Percentiles rank a stretch among this genome's conserved stretches.
These are phyloP conservation scores for Stygiomarasmius scandens DNA, from an alignment of 1,284 basidiomycete species.

Conservation along the genomic window DNA sequence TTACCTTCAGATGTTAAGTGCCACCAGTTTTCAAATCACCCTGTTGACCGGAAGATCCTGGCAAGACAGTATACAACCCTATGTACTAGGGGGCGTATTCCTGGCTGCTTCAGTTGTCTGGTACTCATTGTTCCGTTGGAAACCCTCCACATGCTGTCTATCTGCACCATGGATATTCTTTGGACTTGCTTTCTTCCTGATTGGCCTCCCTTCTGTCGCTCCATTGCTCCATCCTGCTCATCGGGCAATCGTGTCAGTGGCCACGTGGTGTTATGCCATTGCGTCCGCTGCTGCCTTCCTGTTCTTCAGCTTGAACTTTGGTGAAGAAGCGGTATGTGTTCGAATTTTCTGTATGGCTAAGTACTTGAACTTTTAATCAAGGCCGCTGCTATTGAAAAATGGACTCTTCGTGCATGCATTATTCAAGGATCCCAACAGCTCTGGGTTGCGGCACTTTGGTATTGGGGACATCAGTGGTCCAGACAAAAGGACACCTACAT, in stretches of 20 bases:
- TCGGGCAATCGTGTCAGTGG: constrained; percentile 68
- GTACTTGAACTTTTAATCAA: constrained; percentile 27
- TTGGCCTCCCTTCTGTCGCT: constrained; percentile 81
- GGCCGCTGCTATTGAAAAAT: constrained; percentile 90
- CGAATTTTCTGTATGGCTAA: constrained; percentile 9
- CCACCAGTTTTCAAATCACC: constrained; percentile 94
- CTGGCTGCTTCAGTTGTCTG: constrained; percentile 82
- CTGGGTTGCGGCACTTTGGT: constrained; percentile 93
- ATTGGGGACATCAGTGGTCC: constrained; percentile 86
- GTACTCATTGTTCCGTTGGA: constrained; percentile 89
- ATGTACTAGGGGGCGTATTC: constrained; percentile 87
- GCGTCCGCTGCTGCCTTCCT: constrained; percentile 88
- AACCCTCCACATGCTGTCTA: constrained; percentile 85
- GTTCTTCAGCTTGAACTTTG: constrained; percentile 94
- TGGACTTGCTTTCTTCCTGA: constrained; percentile 85
- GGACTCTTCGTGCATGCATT: constrained; percentile 86
- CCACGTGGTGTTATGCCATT: constrained; percentile 88
- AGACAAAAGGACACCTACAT: constrained; percentile 47
- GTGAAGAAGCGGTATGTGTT: constrained; percentile 82
- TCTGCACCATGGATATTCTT: constrained; percentile 90
- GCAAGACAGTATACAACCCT: constrained; percentile 81
- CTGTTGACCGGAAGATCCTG: constrained; percentile 85
- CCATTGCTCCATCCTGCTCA: constrained; percentile 65
- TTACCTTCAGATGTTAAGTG: constrained; percentile 66
- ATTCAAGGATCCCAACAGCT: constrained; percentile 93